Conservation (phyloP, 75 land plant species). For the Sequoiadendron giganteum region DNA sequence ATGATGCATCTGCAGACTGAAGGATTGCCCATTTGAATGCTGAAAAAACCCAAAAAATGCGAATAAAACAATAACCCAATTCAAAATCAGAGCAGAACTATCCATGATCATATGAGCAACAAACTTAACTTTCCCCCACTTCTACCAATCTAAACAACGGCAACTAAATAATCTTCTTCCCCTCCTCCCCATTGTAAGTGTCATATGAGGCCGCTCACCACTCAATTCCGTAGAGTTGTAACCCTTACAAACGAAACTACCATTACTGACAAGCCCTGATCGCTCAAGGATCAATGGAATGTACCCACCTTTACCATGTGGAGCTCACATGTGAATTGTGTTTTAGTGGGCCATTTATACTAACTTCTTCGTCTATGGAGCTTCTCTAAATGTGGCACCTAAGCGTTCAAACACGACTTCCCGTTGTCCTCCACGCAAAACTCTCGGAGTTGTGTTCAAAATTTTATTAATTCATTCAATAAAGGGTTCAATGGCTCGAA, state of each 20-base stretch:
- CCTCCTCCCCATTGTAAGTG: not conserved
- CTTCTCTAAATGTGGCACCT: too few relatives aligned
- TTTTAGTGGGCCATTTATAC: too few relatives aligned
- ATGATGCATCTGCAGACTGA: constrained; percentile 49
- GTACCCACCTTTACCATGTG: not conserved
- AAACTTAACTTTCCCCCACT: not conserved
- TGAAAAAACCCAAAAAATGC: not conserved
- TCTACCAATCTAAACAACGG: not conserved
- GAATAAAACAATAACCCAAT: not conserved
- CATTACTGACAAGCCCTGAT: not conserved
- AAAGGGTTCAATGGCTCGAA: too few relatives aligned
- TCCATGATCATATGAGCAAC: not conserved
- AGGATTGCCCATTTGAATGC: constrained; percentile 18
- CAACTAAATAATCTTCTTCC: not conserved
- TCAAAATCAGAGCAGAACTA: not conserved
- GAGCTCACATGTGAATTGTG: too few relatives aligned
- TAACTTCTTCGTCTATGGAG: too few relatives aligned
- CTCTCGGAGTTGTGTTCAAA: too few relatives aligned
- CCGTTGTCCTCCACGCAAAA: too few relatives aligned
- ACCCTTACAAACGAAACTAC: not conserved
- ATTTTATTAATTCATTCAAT: too few relatives aligned
- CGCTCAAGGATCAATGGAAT: not conserved
- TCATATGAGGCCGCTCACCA: not conserved
- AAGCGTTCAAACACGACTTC: too few relatives aligned
- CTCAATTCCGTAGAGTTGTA: not conserved